Conservation (phyloP, 2,329 filamentous ascomycete genomes). For the Talaromyces funiculosus region DNA sequence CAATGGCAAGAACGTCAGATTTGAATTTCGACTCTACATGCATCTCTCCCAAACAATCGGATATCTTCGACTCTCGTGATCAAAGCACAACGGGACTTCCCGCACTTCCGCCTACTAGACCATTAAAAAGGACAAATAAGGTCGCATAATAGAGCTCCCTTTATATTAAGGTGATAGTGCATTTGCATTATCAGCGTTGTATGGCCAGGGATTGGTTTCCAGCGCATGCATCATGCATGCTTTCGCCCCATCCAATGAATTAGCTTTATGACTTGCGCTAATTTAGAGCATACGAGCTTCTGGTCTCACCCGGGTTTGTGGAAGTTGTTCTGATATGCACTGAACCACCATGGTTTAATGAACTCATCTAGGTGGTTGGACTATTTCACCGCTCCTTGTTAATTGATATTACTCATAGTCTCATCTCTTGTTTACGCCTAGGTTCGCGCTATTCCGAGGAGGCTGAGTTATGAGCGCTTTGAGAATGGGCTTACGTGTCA, state of each 20-base stretch:
- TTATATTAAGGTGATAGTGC: conserved; percentile 24
- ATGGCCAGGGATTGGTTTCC: conserved; percentile 13
- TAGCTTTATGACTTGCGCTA: conserved; percentile 1
- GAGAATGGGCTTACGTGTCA: neutral
- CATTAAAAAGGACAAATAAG: conserved; percentile 30
- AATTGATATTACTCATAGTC: neutral
- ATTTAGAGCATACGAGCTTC: neutral
- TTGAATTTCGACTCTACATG: conserved; percentile 36
- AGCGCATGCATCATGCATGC: conserved; percentile 7
- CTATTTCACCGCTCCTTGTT: conserved; percentile 8
- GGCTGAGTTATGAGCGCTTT: neutral
- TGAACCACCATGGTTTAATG: neutral
- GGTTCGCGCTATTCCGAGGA: neutral
- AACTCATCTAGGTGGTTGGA: neutral
- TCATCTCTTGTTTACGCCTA: neutral
- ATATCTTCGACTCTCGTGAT: conserved; percentile 36
- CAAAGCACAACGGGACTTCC: conserved; percentile 29
- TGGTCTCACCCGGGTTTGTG: neutral
- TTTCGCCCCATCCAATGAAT: conserved; percentile 13
- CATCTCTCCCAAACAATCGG: conserved; percentile 30
- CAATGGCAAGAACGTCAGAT: conserved; percentile 30
- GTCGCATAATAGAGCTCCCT: conserved; percentile 18
- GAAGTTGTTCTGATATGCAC: conserved; percentile 5
- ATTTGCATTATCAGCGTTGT: conserved; percentile 14
- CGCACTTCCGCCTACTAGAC: conserved; percentile 26